phyloP scores from a whole-genome alignment of 2,329 filamentous ascomycete species.

The Diplodia corticola region DNA sequence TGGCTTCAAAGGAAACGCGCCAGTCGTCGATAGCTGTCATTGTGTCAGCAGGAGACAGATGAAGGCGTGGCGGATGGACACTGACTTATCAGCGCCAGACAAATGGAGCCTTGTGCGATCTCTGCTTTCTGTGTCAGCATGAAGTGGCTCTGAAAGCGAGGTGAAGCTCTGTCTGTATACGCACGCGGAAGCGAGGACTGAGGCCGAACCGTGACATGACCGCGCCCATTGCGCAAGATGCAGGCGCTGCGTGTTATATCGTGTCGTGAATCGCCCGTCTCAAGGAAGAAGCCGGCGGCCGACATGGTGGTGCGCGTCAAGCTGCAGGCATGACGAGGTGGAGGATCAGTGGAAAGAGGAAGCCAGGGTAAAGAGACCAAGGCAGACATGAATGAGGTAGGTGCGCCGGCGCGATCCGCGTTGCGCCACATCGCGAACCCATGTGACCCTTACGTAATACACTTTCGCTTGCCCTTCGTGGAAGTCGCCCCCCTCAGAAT shows the following conservation, averaged over 20 bases:
- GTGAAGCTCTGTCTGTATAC: neutral
- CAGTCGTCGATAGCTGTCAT: neutral
- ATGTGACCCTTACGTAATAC: constrained; percentile 16
- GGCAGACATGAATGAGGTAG: neutral
- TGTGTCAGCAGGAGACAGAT: neutral
- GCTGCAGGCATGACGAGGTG: neutral
- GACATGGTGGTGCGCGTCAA: neutral
- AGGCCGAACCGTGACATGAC: neutral
- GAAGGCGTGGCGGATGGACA: neutral
- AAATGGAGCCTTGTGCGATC: neutral
- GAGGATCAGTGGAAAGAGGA: neutral
- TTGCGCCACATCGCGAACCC: constrained; percentile 6
- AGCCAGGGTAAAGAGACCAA: neutral
- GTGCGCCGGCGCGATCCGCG: neutral
- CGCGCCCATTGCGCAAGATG: neutral
- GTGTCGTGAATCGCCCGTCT: neutral
- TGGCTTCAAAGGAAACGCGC: neutral
- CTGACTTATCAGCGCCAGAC: constrained; percentile 1
- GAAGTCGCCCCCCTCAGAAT: neutral
- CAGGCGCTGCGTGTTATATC: neutral
- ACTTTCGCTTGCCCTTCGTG: neutral
- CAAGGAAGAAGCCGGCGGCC: neutral
- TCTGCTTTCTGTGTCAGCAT: neutral
- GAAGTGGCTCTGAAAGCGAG: neutral
- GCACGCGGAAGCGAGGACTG: neutral